These are phyloP conservation scores for Phaffomyces antillensis DNA, from an alignment of 805 yeast species.

Conservation along the genomic window DNA sequence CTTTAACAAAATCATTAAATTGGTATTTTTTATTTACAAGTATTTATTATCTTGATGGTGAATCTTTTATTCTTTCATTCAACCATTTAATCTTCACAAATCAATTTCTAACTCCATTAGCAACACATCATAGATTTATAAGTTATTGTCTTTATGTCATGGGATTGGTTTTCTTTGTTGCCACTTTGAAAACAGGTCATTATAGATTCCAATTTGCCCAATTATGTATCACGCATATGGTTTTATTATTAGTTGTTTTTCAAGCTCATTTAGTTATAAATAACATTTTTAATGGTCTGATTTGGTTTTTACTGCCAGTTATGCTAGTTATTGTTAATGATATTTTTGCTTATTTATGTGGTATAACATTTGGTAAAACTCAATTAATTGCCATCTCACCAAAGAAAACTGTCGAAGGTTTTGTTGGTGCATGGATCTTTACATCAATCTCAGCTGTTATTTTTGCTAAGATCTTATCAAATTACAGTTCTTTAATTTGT, in stretches of 20 bases:
- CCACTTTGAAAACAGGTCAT: slow-evolving; percentile 81
- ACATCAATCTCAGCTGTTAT: slow-evolving; percentile 70
- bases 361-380: slow-evolving; percentile 91
- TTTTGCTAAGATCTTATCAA: slow-evolving; percentile 56
- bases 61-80: slow-evolving; percentile 66
- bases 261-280: slow-evolving; percentile 91
- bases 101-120: slow-evolving; percentile 48
- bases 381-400: slow-evolving; percentile 92
- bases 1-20: slow-evolving; percentile 74
- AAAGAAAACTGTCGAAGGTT: slow-evolving; percentile 96
- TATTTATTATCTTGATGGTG: slow-evolving; percentile 84
- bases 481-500: slow-evolving; percentile 74
- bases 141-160: slow-evolving; percentile 77
- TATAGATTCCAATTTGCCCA: slow-evolving; percentile 91
- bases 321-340: slow-evolving; percentile 90
- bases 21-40: slow-evolving; percentile 92
- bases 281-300: slow-evolving; percentile 82
- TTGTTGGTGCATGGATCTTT: slow-evolving; percentile 95
- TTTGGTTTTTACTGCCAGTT: slow-evolving; percentile 92
- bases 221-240: slow-evolving; percentile 91
- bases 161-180: slow-evolving; percentile 87
- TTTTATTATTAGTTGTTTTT: slow-evolving; percentile 77
- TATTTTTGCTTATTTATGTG: slow-evolving; percentile 94
- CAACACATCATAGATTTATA: slow-evolving; percentile 74
- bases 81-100: slow-evolving; percentile 43